Evolutionary conservation across 192 early-diverging fungal genomes (phyloP), one percentile per base, ranked within the genome.

Genomic region (Coemansia sp.): DNA sequence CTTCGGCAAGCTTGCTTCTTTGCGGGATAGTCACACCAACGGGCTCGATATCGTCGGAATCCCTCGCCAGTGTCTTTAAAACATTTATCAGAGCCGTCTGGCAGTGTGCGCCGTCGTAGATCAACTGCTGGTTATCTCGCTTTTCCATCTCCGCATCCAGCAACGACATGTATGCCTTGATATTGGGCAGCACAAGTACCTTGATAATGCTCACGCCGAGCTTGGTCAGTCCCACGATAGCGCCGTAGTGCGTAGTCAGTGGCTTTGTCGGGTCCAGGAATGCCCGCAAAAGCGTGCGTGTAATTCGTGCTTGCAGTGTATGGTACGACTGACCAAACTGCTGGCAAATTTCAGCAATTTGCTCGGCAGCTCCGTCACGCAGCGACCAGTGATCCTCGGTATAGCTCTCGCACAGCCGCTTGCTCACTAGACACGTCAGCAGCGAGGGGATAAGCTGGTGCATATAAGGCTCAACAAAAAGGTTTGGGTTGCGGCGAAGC

Each of bases 361-460:
- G 83, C 23, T 83, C 72, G 0, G 96, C 92, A 0, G 97, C 91
- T 26, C 84, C 86, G 7, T 88, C 74, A 9, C 98, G 94, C 43
- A 96, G 78, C 6, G 86, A 62, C 91, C 93, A 96, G 75, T 98
- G 97, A 23, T 94, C 90, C 28, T 86, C 77, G 0, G 84, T 71
- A 35, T 88, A 86, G 52, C 70, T 73, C 52, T 89, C 87, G 33
- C 91, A 90, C 28, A 99, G 78, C 33, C 88, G 76, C 66, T 94
- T 94, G 66, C 91, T 90, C 8, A 99, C 94, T 30, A 98, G 80
- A 68, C 95, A 98, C 14, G 98, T 95, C 49, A 99, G 78, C 38
- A 99, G 88, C 5, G 91, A 87, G 13, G 97, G 96, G 47, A 99
- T 92, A 9, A 99, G 83, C 87, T 98, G 95, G 77, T 99, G 96